These are phyloP conservation scores for Sarocladium strictum DNA, from an alignment of 2,329 filamentous ascomycete genomes.

Conservation along the genomic window DNA sequence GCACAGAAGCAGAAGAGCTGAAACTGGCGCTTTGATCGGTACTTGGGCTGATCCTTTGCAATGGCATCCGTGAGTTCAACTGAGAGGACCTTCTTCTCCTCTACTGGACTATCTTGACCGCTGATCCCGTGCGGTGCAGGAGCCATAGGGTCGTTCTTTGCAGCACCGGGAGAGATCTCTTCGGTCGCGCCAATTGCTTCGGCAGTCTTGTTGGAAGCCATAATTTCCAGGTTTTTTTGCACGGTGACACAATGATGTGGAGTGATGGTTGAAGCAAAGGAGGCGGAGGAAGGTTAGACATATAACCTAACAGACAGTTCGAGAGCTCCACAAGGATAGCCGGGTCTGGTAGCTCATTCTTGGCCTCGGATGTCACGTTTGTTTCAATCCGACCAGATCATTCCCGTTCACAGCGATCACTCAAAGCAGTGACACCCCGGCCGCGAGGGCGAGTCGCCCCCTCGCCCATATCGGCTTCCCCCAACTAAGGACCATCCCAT, in stretches of 20 bases:
- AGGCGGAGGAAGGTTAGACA: not conserved
- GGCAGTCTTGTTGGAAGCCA: not conserved
- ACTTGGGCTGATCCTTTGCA: constrained; percentile 14
- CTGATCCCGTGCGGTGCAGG: not conserved
- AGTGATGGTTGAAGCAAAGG: not conserved
- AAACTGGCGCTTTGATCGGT: constrained; percentile 11
- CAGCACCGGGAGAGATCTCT: not conserved
- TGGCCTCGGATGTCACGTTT: constrained; percentile 8
- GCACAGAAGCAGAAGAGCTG: constrained; percentile 11
- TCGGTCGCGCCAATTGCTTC: not conserved
- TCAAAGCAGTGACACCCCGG: not conserved
- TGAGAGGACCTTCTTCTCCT: constrained; percentile 12
- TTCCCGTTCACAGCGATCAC: not conserved
- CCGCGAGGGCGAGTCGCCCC: not conserved
- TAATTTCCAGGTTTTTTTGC: not conserved
- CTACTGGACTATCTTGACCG: not conserved
- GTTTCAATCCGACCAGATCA: not conserved
- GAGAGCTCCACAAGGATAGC: too few species aligned
- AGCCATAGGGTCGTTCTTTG: not conserved
- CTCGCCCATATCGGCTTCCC: not conserved
- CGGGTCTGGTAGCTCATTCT: not conserved
- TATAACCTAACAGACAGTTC: too few species aligned
- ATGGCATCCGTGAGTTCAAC: constrained; percentile 14
- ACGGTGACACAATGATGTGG: not conserved
- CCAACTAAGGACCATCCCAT: not conserved